These are phyloP conservation scores for Lactarius pseudohatsudake DNA, from an alignment of 768 basidiomycete species.

Conservation along the genomic window DNA sequence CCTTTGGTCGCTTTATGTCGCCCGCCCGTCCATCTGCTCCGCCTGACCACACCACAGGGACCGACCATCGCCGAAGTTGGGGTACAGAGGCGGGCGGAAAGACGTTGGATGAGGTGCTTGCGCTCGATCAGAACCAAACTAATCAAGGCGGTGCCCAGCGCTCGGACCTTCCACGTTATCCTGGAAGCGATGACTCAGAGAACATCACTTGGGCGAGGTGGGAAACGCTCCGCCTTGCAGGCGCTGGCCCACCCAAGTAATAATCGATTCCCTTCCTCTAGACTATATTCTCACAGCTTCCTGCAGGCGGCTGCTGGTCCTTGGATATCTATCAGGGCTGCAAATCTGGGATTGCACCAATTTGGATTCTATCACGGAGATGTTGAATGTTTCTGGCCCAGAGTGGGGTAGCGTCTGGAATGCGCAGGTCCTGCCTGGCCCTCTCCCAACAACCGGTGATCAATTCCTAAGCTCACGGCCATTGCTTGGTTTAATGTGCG, in stretches of 20 bases:
- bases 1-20: conserved; percentile 46
- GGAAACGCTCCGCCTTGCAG: conserved; percentile 37
- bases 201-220: conserved; percentile 47
- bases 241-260: conserved; percentile 25
- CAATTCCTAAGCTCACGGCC: conserved; percentile 37
- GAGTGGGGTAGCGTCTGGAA: conserved; percentile 40
- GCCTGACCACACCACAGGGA: neutral
- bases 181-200: conserved; percentile 37
- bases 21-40: conserved; percentile 30
- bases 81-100: conserved; percentile 19
- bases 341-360: conserved; percentile 65
- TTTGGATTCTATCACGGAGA: conserved; percentile 49
- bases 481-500: conserved; percentile 40
- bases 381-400: conserved; percentile 49
- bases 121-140: conserved; percentile 23
- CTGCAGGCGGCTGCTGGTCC: conserved; percentile 47
- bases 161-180: conserved; percentile 31
- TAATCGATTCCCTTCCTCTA: conserved; percentile 11
- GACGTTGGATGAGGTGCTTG: conserved; percentile 33
- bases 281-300: conserved; percentile 12
- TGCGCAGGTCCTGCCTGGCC: conserved; percentile 45
- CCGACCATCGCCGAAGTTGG: conserved; percentile 23
- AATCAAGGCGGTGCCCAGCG: conserved; percentile 20
- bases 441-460: conserved; percentile 32
- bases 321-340: conserved; percentile 53